Evolutionary conservation across 2,329 filamentous ascomycete genomes (phyloP).

Genomic region (Podosphaera leucotricha): DNA sequence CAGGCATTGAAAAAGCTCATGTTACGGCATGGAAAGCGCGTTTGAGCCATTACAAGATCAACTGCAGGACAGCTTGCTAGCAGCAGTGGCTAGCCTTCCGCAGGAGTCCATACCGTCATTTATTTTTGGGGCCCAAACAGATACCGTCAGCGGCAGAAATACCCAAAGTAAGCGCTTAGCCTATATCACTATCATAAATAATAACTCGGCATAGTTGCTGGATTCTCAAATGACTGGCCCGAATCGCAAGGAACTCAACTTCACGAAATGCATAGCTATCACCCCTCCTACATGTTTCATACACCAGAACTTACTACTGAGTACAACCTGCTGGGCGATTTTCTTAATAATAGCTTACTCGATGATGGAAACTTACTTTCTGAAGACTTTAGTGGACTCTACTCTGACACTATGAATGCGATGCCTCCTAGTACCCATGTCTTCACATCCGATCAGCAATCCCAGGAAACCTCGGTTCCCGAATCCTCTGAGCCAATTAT

Average conservation of each 20-base stretch:
- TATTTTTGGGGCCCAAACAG: conserved; percentile 41
- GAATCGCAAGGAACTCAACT: conserved; percentile 45
- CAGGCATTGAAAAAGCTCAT: conserved; percentile 22
- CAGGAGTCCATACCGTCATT: conserved; percentile 35
- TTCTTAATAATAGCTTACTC: conserved; percentile 73
- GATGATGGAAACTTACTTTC: conserved; percentile 56
- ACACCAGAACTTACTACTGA: conserved; percentile 88
- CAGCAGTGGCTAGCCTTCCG: conserved; percentile 17
- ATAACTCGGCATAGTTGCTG: conserved; percentile 32
- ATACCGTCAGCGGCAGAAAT: conserved; percentile 36
- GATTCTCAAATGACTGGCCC: conserved; percentile 65
- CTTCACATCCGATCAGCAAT: conserved; percentile 14
- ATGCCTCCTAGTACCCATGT: conserved; percentile 22
- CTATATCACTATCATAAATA: conserved; percentile 7
- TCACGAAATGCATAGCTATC: conserved; percentile 83
- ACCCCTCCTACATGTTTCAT: conserved; percentile 87
- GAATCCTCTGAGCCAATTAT: conserved; percentile 28
- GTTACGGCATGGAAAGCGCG: conserved; percentile 27
- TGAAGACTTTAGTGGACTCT: conserved; percentile 39
- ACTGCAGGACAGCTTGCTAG: conserved; percentile 18
- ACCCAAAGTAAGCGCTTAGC: conserved; percentile 44
- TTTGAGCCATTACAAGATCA: conserved; percentile 31
- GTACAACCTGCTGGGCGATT: conserved; percentile 91
- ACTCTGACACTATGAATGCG: conserved; percentile 28
- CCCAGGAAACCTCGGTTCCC: conserved; percentile 8